phyloP scores from a whole-genome alignment of 2,329 filamentous ascomycete genomes.

The Fusarium sp. region DNA sequence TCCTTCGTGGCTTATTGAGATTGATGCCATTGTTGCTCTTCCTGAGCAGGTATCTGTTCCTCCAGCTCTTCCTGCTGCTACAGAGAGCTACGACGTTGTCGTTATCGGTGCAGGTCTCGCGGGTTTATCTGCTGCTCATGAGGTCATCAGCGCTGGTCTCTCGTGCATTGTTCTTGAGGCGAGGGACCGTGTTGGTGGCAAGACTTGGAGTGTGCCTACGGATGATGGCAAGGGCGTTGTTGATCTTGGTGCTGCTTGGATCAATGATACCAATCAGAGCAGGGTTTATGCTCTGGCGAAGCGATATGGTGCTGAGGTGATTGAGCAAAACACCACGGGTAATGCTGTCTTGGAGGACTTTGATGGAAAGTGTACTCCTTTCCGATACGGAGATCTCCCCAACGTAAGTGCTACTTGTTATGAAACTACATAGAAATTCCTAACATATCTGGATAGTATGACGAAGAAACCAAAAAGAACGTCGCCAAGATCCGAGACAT shows the following conservation, averaged over 20 bases:
- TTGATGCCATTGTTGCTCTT: slow-evolving; percentile 52
- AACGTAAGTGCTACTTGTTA: neutral
- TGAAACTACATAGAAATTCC: neutral
- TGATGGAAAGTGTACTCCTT: slow-evolving; percentile 13
- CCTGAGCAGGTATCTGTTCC: slow-evolving; percentile 14
- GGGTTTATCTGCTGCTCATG: slow-evolving; percentile 48
- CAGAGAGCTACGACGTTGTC: slow-evolving; percentile 23
- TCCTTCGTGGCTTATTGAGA: slow-evolving; percentile 54
- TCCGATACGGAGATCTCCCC: slow-evolving; percentile 14
- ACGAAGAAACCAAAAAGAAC: slow-evolving; percentile 18
- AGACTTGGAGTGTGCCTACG: slow-evolving; percentile 40
- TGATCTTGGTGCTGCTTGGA: slow-evolving; percentile 40
- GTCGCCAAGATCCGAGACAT: slow-evolving; percentile 39
- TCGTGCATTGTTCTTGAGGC: slow-evolving; percentile 58
- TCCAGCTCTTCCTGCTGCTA: slow-evolving; percentile 5
- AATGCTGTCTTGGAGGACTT: slow-evolving; percentile 11
- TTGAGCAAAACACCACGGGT: slow-evolving; percentile 27
- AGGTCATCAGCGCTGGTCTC: slow-evolving; percentile 48
- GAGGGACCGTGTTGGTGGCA: slow-evolving; percentile 60
- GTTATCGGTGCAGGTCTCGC: slow-evolving; percentile 45
- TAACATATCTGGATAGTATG: slow-evolving; percentile 13
- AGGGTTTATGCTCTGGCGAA: slow-evolving; percentile 31
- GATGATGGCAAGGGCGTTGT: slow-evolving; percentile 13
- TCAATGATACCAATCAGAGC: slow-evolving; percentile 37
- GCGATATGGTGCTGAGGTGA: slow-evolving; percentile 27